Evolutionary conservation across 768 basidiomycete genomes (phyloP).

Genomic region (Pleurotus salmoneostramineus): DNA sequence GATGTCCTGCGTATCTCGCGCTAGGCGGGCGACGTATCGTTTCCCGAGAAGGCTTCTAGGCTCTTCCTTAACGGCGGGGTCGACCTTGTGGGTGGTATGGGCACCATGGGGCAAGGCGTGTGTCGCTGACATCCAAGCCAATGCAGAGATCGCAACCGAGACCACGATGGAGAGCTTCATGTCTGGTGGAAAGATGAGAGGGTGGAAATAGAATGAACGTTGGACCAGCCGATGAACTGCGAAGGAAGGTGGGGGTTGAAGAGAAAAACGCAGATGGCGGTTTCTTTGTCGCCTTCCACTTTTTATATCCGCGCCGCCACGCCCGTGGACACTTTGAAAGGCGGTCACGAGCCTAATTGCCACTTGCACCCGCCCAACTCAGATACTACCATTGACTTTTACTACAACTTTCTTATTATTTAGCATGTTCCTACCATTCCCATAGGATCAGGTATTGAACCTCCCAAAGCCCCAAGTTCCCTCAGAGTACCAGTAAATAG

Average conservation of each 20-base stretch:
- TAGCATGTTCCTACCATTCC: conserved; percentile 13
- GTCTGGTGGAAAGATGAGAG: background rate
- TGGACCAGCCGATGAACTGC: background rate
- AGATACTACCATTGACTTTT: too few relatives aligned
- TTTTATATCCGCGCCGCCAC: background rate
- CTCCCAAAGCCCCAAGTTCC: conserved; percentile 47
- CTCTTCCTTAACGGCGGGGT: background rate
- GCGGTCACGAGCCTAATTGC: too few relatives aligned
- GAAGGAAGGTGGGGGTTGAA: background rate
- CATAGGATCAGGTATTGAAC: conserved; percentile 18
- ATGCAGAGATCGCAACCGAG: background rate
- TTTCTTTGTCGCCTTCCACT: background rate
- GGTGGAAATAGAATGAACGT: background rate
- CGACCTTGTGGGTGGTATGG: too few relatives aligned
- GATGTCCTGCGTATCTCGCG: background rate
- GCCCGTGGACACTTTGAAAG: too few relatives aligned
- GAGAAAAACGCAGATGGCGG: background rate
- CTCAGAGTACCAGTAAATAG: conserved; percentile 60
- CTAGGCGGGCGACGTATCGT: background rate
- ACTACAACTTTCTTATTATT: too few relatives aligned
- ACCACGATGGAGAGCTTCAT: background rate
- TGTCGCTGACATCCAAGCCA: background rate
- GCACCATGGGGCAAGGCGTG: background rate
- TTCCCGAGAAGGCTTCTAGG: conserved; percentile 1
- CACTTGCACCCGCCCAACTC: too few relatives aligned